Conservation (phyloP, 441 rosid species). For the Arabidopsis lyrata region DNA sequence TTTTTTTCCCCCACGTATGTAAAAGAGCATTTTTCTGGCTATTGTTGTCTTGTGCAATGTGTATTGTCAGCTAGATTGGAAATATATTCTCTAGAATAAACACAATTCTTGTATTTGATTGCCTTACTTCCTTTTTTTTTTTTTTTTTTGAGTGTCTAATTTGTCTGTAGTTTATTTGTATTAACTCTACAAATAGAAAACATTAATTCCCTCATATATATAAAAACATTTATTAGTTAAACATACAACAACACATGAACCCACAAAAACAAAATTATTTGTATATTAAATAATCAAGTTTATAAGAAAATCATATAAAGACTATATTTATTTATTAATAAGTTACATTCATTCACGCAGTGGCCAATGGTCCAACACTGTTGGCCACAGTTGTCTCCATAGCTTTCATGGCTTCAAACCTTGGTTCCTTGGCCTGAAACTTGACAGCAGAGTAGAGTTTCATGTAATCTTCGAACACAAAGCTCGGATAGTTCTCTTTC, state of each 20-base stretch:
- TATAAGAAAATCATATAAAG: neutral
- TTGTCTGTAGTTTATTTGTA: neutral
- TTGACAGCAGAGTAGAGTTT: conserved; percentile 75
- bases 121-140: too few relatives aligned
- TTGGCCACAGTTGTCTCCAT: conserved; percentile 45
- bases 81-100: too few relatives aligned
- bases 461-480: conserved; percentile 94
- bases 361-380: conserved; percentile 54
- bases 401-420: conserved; percentile 89
- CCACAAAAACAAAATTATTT: conserved; percentile 7
- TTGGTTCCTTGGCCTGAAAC: conserved; percentile 89
- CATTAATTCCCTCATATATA: neutral
- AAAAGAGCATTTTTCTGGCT: too few relatives aligned
- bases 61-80: too few relatives aligned
- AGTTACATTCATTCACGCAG: conserved; percentile 47
- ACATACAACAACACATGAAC: conserved; percentile 1
- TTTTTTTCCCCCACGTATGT: too few relatives aligned
- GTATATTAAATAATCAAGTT: neutral
- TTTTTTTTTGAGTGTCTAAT: too few relatives aligned
- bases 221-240: neutral
- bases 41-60: too few relatives aligned
- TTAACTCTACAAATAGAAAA: neutral
- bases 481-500: conserved; percentile 66
- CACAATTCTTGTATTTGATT: too few relatives aligned
- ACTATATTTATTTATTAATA: neutral